These are phyloP conservation scores for Candida sp. DNA, from an alignment of 1,139 yeast genomes.

Conservation along the genomic window DNA sequence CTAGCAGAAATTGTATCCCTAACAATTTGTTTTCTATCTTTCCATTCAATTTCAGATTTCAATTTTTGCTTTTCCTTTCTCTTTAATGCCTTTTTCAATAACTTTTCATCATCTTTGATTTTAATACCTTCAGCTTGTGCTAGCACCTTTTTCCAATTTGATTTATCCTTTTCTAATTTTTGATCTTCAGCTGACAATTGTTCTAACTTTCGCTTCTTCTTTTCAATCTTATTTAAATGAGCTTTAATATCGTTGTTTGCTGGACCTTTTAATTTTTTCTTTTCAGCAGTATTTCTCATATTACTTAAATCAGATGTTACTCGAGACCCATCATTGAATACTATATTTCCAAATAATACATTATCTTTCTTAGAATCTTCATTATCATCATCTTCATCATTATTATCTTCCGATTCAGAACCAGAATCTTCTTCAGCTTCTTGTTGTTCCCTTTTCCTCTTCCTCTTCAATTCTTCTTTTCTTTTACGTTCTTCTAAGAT, in stretches of 20 bases:
- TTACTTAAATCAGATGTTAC: slow-evolving; percentile 73
- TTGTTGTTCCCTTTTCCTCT: slow-evolving; percentile 33
- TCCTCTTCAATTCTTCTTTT: slow-evolving; percentile 39
- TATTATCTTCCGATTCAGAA: slow-evolving; percentile 35
- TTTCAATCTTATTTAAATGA: slow-evolving; percentile 73
- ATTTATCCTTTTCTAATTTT: slow-evolving; percentile 60
- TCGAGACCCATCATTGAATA: slow-evolving; percentile 77
- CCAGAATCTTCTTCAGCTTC: slow-evolving; percentile 30
- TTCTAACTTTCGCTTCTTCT: slow-evolving; percentile 63
- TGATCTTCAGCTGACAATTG: slow-evolving; percentile 63
- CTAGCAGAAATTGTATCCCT: slow-evolving; percentile 71
- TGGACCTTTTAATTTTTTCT: slow-evolving; percentile 72
- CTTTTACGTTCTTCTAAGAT: slow-evolving; percentile 57
- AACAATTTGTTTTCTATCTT: slow-evolving; percentile 77
- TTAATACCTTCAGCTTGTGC: slow-evolving; percentile 88
- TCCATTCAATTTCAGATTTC: slow-evolving; percentile 84
- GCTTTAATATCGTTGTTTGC: slow-evolving; percentile 82
- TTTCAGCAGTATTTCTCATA: slow-evolving; percentile 49
- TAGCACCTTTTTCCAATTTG: slow-evolving; percentile 81
- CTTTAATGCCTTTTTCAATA: slow-evolving; percentile 82
- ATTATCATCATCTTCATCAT: slow-evolving; percentile 30
- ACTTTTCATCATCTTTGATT: slow-evolving; percentile 84
- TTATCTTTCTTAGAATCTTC: slow-evolving; percentile 27
- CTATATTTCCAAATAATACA: slow-evolving; percentile 78
- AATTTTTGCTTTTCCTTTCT: slow-evolving; percentile 77